phyloP scores from a whole-genome alignment of 768 basidiomycete species.

The Amylocystis lapponica region DNA sequence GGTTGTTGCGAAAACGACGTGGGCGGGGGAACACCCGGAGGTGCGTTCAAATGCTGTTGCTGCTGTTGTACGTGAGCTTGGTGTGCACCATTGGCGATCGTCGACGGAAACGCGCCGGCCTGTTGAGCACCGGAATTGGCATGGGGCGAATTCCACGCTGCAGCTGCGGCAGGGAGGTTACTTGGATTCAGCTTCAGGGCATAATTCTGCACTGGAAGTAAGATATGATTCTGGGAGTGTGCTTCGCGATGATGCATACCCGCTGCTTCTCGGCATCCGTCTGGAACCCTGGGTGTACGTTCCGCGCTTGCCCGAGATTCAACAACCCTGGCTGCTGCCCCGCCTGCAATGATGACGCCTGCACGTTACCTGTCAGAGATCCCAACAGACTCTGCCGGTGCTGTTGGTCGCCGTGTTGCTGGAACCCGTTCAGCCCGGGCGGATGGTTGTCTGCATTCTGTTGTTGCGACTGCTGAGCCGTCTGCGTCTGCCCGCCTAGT shows the following conservation, averaged over 20 bases:
- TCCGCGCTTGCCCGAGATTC: constrained; percentile 40
- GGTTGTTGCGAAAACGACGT: constrained; percentile 33
- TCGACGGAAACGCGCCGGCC: constrained; percentile 18
- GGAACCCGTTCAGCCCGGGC: constrained; percentile 73
- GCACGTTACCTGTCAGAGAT: constrained; percentile 33
- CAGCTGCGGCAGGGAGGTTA: constrained; percentile 23
- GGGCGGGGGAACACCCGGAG: constrained; percentile 42
- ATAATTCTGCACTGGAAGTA: constrained; percentile 13
- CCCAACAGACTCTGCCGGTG: constrained; percentile 57
- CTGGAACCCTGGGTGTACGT: constrained; percentile 36
- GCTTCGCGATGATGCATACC: constrained; percentile 37
- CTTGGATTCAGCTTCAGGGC: constrained; percentile 50
- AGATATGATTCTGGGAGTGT: background rate
- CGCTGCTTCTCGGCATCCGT: constrained; percentile 64
- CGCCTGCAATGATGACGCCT: constrained; percentile 26
- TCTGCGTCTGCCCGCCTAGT: constrained; percentile 57
- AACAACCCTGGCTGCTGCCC: constrained; percentile 61
- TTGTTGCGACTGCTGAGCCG: constrained; percentile 30
- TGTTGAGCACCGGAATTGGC: constrained; percentile 33
- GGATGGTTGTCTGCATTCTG: constrained; percentile 44
- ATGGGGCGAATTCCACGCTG: constrained; percentile 61
- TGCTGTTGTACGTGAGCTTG: constrained; percentile 26
- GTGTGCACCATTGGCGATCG: constrained; percentile 43
- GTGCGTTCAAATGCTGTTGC: constrained; percentile 48
- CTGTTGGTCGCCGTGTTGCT: constrained; percentile 38